Evolutionary conservation across 495 filamentous ascomycete genomes (phyloP).

Genomic region (Cudoniella acicularis): DNA sequence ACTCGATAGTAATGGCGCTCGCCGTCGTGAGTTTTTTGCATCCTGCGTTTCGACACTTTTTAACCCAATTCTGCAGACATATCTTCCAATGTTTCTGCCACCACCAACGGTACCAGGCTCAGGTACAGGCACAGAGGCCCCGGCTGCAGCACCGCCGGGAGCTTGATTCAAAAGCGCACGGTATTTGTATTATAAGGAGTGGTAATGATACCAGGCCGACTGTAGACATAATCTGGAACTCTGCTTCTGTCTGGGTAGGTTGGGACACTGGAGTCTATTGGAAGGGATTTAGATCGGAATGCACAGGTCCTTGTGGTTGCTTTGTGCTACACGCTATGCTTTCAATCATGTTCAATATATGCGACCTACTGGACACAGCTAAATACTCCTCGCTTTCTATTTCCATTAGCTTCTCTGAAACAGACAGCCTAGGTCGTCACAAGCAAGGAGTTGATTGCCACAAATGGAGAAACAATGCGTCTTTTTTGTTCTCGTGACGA

Average conservation of each 20-base stretch:
- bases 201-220: not conserved
- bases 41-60: conserved; percentile 36
- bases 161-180: not conserved
- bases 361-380: no score
- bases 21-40: conserved; percentile 39
- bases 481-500: not conserved
- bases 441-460: no score
- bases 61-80: conserved; percentile 42
- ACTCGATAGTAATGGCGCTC: conserved; percentile 68
- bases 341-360: no score
- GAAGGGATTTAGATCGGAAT: not conserved
- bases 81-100: conserved; percentile 82
- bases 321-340: not conserved
- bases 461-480: not conserved
- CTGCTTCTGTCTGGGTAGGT: not conserved
- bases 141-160: conserved; percentile 14
- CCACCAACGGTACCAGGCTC: conserved; percentile 36
- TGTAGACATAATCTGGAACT: not conserved
- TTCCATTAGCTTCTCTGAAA: no score
- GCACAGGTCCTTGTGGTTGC: not conserved
- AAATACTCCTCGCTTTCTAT: no score
- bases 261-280: not conserved
- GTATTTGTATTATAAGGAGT: conserved; percentile 7
- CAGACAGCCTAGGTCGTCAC: no score
- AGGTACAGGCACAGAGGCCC: conserved; percentile 21